These are phyloP conservation scores for Platanus orientalis DNA, from an alignment of 164 flowering plant species.

Conservation along the genomic window DNA sequence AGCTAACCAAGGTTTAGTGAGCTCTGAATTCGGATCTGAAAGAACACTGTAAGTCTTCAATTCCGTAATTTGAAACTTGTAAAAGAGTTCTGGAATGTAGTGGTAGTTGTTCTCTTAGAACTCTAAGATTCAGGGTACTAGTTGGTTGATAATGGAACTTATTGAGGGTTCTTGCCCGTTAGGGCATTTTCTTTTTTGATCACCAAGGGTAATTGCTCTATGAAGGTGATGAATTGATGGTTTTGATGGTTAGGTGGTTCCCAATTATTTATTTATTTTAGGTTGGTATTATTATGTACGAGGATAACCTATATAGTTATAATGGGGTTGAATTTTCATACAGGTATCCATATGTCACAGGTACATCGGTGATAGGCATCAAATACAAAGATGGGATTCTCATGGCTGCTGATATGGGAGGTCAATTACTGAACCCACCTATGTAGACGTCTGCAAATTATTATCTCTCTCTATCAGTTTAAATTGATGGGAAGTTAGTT, in stretches of 20 bases:
- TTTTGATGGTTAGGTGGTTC: background rate
- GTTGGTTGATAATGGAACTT: background rate
- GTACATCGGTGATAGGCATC: slow-evolving; percentile 80
- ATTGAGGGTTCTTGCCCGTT: background rate
- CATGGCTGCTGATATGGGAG: slow-evolving; percentile 98
- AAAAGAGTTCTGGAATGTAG: background rate
- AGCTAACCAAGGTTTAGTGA: slow-evolving; percentile 4
- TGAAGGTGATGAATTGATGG: background rate
- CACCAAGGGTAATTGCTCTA: background rate
- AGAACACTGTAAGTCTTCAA: slow-evolving; percentile 33
- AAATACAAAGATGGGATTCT: slow-evolving; percentile 93
- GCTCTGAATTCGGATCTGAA: slow-evolving; percentile 18
- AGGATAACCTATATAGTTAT: background rate
- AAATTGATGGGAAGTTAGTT: too few relatives aligned
- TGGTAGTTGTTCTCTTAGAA: too few relatives aligned
- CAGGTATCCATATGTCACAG: slow-evolving; percentile 90
- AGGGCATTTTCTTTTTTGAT: background rate
- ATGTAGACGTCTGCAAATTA: background rate
- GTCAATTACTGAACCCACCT: slow-evolving; percentile 31
- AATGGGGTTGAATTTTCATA: slow-evolving; percentile 6
- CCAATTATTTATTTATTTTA: background rate
- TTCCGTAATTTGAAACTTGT: background rate
- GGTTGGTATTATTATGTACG: background rate
- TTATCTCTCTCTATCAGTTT: too few relatives aligned
- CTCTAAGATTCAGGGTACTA: background rate